Percentiles rank a stretch among this genome's conserved stretches.
phyloP scores from a whole-genome alignment of 331 rosid genomes.

The Cydonia oblonga region DNA sequence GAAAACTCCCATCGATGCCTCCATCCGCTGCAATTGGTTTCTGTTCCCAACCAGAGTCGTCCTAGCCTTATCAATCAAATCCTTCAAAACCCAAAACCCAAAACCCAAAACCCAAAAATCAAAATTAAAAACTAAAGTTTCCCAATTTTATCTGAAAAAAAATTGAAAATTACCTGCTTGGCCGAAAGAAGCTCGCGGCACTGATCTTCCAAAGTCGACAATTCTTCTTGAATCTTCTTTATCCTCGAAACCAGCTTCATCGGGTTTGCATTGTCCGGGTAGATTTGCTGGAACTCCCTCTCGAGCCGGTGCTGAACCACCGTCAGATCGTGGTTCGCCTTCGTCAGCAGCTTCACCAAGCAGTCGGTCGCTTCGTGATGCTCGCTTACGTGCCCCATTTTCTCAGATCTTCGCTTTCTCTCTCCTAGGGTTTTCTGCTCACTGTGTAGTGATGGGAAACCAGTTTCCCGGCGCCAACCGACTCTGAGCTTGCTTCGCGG shows the following conservation, averaged over 20 bases:
- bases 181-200: conserved; percentile 35
- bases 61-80: conserved; percentile 35
- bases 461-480: conserved; percentile 1
- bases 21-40: conserved; percentile 61
- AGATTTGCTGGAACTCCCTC: conserved; percentile 60
- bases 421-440: conserved; percentile 12
- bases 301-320: conserved; percentile 68
- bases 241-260: conserved; percentile 32
- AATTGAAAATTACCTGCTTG: conserved; percentile 20
- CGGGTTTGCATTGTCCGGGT: conserved; percentile 56
- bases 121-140: not conserved
- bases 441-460: not conserved
- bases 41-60: conserved; percentile 33
- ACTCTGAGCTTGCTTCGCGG: not conserved
- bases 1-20: conserved; percentile 46
- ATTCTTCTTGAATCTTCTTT: conserved; percentile 33
- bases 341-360: conserved; percentile 52
- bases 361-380: conserved; percentile 71
- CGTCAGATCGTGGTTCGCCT: conserved; percentile 62
- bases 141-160: not conserved
- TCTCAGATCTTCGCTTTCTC: not conserved
- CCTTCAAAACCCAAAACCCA: conserved; percentile 8
- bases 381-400: conserved; percentile 36
- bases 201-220: conserved; percentile 26
- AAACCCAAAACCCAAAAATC: not conserved